Evolutionary conservation across 768 basidiomycete species (phyloP), one percentile per base, ranked within the genome.

Genomic region (Xerocomellus dryophilus): DNA sequence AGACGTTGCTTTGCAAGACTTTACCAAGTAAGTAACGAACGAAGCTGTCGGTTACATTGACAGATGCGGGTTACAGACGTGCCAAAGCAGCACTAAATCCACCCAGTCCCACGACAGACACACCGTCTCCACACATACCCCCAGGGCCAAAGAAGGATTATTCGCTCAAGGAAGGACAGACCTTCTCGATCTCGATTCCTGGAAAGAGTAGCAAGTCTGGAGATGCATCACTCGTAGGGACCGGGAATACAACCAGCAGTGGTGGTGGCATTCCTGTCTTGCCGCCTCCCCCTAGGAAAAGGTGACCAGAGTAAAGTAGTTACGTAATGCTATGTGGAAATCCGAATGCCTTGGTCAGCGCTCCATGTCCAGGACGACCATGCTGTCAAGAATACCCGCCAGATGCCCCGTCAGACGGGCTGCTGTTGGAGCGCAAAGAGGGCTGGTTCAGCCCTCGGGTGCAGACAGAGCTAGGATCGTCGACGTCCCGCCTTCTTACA

Each of bases 151-250:
- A 93, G 77, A 91, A 92, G 70, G 94, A 98, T 61, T 97, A 93
- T 71, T 89, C 88, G 36, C 73, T 98, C 61, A 97, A 96, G 69
- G 92, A 93, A 61, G 94, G 94, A 9, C 91, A 98, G 68, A 97
- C 94, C 0, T 95, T 98, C 70, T 86, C 88, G 5, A 96, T 98
- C 59, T 76, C 82, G 32, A 91, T 97, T 54, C 95, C 94, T 7
- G 93, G 93, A n/a, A 83, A 86, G 49, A 74, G 70, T 51, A 79
- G 79, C 67, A 55, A 71, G 17, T 57, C 70, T 7, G 71, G 65
- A 39, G 61, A 70, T 32, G 58, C 67, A 18, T 66, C 71, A 57
- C 62, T 82, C 34, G 60, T 82, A 18, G 74, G 59, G 21, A 55
- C 51, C 31, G 65, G 67, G 25, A 57, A 57, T 35, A 59, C 65